Percentiles rank a stretch among this genome's conserved stretches.
Evolutionary conservation across 2,329 filamentous ascomycete genomes (phyloP).

Genomic region (Pseudocercospora eumusae): DNA sequence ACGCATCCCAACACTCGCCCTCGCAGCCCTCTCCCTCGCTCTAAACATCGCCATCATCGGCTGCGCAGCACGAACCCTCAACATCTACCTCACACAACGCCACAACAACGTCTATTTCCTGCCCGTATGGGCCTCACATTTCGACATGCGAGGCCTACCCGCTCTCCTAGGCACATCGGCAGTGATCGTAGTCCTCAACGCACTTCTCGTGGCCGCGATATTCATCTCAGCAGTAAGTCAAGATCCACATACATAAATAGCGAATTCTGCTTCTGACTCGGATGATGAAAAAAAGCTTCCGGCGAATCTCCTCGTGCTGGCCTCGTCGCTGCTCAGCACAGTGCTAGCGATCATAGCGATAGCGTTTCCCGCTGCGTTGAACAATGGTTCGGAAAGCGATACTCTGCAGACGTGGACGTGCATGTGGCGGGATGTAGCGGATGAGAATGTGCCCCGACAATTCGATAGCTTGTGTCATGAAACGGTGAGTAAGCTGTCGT

Average conservation of each 20-base stretch:
- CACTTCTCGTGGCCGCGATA: constrained; percentile 40
- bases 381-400: constrained; percentile 33
- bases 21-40: constrained; percentile 37
- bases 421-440: constrained; percentile 32
- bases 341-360: constrained; percentile 46
- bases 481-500: too few relatives aligned
- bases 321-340: constrained; percentile 41
- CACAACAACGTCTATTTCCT: constrained; percentile 51
- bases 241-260: too few relatives aligned
- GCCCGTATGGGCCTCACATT: constrained; percentile 52
- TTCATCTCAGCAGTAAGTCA: constrained; percentile 38
- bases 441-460: constrained; percentile 36
- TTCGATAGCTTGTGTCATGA: constrained; percentile 47
- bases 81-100: constrained; percentile 47
- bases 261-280: too few relatives aligned
- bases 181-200: constrained; percentile 44
- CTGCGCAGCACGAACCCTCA: constrained; percentile 47
- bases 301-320: constrained; percentile 42
- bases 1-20: constrained; percentile 32
- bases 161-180: constrained; percentile 44
- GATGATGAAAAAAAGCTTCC: constrained; percentile 40
- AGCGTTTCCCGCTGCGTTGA: constrained; percentile 41
- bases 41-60: constrained; percentile 48
- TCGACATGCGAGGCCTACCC: constrained; percentile 48
- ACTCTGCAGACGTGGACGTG: constrained; percentile 45